Base-by-base conservation (phyloP, 139 green algal species). In the Chlorella vulgaris region DNA sequence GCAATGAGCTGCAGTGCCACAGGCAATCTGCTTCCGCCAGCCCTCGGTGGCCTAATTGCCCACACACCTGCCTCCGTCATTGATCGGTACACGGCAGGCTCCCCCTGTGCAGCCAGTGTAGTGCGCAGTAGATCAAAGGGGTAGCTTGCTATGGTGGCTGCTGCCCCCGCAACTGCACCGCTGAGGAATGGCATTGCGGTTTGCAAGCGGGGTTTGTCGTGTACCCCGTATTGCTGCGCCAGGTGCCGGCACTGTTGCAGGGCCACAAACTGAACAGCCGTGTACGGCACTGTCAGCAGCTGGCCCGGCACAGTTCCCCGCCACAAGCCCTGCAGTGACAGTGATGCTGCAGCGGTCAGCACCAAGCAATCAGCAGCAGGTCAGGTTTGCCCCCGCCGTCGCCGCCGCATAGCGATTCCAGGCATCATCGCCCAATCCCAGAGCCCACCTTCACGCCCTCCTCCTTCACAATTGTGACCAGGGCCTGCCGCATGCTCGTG, bases 81-180 rank as follows among this genome's bases (percentile, higher is more conserved):
- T 31, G 85, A 88, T 7, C 42, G 60, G 71, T 97, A 97, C 79
- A 97, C 92, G 87, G 94, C 87, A 0, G 97, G 97, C 71, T 98
- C 91, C 6, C 97, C 97, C 87, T 99, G 97, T 0, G 95, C 96
- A 43, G 97, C 97, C 58, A 99, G 84, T 1, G 92, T 97, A 21
- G 97, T 99, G 24, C 97, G 87, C 67, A 99, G 91, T n/a, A 99
- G 86, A 88, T 99, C 97, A 84, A 99, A 98, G n/a, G 97, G 97
- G 85, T 99, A 99, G 0, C 92, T 96, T 3, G 90, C 92, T 10
- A 98, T 51, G 2, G 97, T 99, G 29, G 91, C 97, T 0, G 94
- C 93, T 29, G 93, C 89, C 3, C 97, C 97, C 10, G 97, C 95
- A 42, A 97, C 18, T 0, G 93, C 94, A 0, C 97, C 97, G 39